Base-by-base conservation (phyloP, 305 asterid species). In the Solanum chacoense region DNA sequence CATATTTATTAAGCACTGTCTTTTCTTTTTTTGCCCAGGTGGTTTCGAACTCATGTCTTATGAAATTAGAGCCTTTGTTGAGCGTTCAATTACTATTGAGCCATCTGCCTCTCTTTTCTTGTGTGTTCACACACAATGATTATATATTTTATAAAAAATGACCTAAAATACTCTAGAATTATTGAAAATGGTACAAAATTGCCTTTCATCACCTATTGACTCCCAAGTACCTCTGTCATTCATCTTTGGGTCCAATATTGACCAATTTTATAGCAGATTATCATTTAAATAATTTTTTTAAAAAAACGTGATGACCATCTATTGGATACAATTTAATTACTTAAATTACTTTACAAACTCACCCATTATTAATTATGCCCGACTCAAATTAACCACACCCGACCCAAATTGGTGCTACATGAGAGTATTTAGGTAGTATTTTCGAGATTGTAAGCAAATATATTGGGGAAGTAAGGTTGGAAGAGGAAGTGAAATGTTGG, bases 111-210 rank as follows among this genome's bases (percentile, higher is more conserved):
- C 9, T 50, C 65, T 50, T 50, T 50, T 45, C 63, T 45, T 14
- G 63, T 16, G 22, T 50, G 65, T 50, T 50, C n/a, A 50, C n/a
- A 16, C 65, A 9, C n/a, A 50, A 50, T 50, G 9, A 50, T 45
- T 45, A 45, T 45, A 45, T 45, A 45, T 45, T 45, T 45, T 45
- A 45, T 0, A 13, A 14, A 45, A 45, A 45, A 14, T 14, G 8
- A 14, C 0, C 3, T 45, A 45, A 45, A 45, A 45, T 45, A 45
- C 0, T 0, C 0, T 45, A 2, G 22, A 45, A 45, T 0, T 45
- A 14, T 45, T 45, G 7, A 0, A 45, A 45, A 45, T 45, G 0
- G 63, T 42, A 42, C 1, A 42, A 42, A 42, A 42, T 13, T 42
- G 14, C 2, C 59, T 42, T 42, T 42, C 18, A 42, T 42, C 20